phyloP scores from a whole-genome alignment of 345 rosid species.

The Dimocarpus longan region DNA sequence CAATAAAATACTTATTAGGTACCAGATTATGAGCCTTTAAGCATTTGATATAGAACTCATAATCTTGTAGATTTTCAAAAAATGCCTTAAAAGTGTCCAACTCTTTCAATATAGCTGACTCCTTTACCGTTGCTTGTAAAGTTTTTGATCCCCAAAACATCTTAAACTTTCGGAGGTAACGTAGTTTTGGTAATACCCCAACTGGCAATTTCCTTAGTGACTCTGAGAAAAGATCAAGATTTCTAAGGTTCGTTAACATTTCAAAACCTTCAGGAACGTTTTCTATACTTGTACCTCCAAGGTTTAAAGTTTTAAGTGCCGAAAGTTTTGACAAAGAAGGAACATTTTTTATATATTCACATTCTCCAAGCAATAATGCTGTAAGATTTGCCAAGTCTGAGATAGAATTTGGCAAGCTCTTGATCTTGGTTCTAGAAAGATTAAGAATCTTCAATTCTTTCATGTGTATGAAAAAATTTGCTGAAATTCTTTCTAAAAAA shows the following conservation, averaged over 20 bases:
- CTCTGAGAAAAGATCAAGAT: not conserved
- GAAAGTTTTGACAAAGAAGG: not conserved
- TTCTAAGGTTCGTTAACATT: not conserved
- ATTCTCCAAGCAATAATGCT: not conserved
- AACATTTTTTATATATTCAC: not conserved
- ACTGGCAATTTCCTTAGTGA: not conserved
- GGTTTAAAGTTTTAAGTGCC: not conserved
- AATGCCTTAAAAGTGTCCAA: not conserved
- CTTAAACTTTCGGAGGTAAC: not conserved
- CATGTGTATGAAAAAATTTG: conserved; percentile 16
- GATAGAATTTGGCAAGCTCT: conserved; percentile 3
- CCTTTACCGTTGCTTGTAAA: not conserved
- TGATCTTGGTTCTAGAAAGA: not conserved
- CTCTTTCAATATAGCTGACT: not conserved
- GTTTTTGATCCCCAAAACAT: not conserved
- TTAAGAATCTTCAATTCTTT: conserved; percentile 20
- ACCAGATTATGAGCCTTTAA: not conserved
- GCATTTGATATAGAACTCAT: not conserved
- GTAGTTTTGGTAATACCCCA: not conserved
- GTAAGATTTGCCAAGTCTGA: conserved; percentile 9
- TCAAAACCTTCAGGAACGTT: not conserved
- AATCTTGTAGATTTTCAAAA: not conserved
- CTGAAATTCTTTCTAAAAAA: not conserved
- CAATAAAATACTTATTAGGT: not conserved
- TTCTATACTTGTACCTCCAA: not conserved